These are phyloP conservation scores for Diaporthe nobilis DNA, from an alignment of 2,329 filamentous ascomycete genomes.

Conservation along the genomic window DNA sequence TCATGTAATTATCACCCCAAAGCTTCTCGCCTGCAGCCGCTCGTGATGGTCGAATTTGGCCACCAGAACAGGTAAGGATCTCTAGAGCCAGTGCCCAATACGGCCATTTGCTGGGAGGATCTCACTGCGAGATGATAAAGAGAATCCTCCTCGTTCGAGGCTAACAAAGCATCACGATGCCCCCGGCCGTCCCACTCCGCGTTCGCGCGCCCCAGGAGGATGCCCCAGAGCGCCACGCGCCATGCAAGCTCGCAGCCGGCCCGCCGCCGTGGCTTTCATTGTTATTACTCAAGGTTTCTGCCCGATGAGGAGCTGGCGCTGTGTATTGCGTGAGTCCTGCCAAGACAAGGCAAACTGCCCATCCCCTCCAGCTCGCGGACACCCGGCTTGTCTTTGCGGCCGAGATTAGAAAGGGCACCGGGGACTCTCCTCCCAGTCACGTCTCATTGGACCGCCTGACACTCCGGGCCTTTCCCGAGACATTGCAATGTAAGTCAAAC, in stretches of 20 bases:
- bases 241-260: not conserved
- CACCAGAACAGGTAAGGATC: constrained; percentile 14
- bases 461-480: constrained; percentile 15
- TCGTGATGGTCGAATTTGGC: constrained; percentile 25
- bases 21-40: constrained; percentile 3
- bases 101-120: constrained; percentile 2
- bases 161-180: not conserved
- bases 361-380: not conserved
- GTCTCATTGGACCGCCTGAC: constrained; percentile 4
- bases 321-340: constrained; percentile 5
- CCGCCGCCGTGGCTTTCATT: constrained; percentile 10
- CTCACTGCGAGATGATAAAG: not conserved
- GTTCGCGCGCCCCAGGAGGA: not conserved
- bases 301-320: constrained; percentile 1
- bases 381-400: constrained; percentile 22
- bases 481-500: constrained; percentile 23
- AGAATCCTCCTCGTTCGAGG: constrained; percentile 22
- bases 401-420: constrained; percentile 21
- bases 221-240: constrained; percentile 10
- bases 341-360: not conserved
- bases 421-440: not conserved
- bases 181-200: not conserved
- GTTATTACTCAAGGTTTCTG: not conserved
- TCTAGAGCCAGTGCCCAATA: constrained; percentile 20
- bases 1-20: constrained; percentile 15